These are phyloP conservation scores for Thoreauomyces humboldtii DNA, from an alignment of 192 early-diverging fungal species.

Conservation along the genomic window DNA sequence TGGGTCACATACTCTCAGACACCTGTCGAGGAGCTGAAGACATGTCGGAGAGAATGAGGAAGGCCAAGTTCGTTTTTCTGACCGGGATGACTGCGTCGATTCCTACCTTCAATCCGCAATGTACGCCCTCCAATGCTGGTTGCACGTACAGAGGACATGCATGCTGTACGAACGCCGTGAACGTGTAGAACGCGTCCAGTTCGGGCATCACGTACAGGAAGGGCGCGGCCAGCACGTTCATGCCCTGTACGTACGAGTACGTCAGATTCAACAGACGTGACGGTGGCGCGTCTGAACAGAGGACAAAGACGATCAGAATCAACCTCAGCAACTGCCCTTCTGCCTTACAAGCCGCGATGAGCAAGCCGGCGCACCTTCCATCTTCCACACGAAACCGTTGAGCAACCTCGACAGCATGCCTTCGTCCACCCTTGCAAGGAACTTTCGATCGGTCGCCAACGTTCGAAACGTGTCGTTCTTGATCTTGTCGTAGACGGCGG, in stretches of 20 bases:
- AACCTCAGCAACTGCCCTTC: too few relatives aligned
- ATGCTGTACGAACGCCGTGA: conserved; percentile 81
- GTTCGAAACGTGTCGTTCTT: conserved; percentile 89
- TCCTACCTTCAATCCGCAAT: conserved; percentile 81
- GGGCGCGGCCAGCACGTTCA: conserved; percentile 91
- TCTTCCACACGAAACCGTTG: conserved; percentile 84
- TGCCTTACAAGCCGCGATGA: too few relatives aligned
- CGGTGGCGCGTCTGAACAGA: conserved; percentile 42
- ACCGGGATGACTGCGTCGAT: too few relatives aligned
- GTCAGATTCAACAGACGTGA: conserved; percentile 48
- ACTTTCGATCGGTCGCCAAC: conserved; percentile 74
- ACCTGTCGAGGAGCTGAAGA: conserved; percentile 74
- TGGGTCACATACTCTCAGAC: conserved; percentile 72
- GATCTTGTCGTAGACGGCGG: conserved; percentile 75
- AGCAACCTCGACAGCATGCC: conserved; percentile 74
- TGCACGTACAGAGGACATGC: conserved; percentile 93
- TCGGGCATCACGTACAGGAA: conserved; percentile 91
- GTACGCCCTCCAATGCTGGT: conserved; percentile 83
- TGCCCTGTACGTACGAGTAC: conserved; percentile 89
- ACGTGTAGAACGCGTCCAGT: conserved; percentile 85
- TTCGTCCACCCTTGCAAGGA: conserved; percentile 68
- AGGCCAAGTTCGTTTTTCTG: neutral
- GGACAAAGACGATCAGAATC: too few relatives aligned
- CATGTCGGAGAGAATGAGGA: neutral
- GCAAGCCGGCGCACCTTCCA: conserved; percentile 56